Base-by-base conservation (phyloP, 306 rosid species). In the Lathyrus oleraceus region DNA sequence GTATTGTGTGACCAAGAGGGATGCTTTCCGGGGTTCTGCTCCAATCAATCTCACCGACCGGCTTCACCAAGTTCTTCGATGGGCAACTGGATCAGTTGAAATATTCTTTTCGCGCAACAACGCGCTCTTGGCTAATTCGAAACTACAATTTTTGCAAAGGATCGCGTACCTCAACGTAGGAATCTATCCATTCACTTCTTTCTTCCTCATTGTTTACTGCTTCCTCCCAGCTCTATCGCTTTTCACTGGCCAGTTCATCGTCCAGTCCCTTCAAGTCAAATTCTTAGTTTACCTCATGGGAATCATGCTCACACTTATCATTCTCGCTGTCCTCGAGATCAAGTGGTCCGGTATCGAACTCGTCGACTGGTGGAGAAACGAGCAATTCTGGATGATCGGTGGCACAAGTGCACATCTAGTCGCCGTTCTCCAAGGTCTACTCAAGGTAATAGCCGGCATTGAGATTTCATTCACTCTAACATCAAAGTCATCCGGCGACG, bases 51-150 rank as follows among this genome's bases (percentile, higher is more conserved):
- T 89, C 5, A 89, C 96, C 2, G 92, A 89, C 21, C 38, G 92
- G 67, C 90, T 89, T 15, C 96, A 89, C 61, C 96, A 89, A 69
- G 90, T 89, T 65, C 91, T 89, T 17, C 82, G 96, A 2, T 89
- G 96, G 96, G 96, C 96, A n/a, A 89, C 96, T 0, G 92, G 96
- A 60, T 89, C 96, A 0, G 96, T 89, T 2, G 96, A 89, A 49
- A 89, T 87, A 58, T 89, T 89, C 92, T 89, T 89, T 44, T 89
- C 96, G 0, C 90, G 92, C 1, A 89, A 89, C 78, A 89, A 87
- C 45, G 96, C 93, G 7, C 69, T 89, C 43, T 66, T 89, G 7
- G 87, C 87, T 27, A 82, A 87, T 78, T 69, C 84, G 6, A 82
- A 81, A 63, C 36, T 89, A 85, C 87, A 87, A 7, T 69, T 87